Base-by-base conservation (phyloP, 2,329 filamentous ascomycete species). In the Knufia petricola region DNA sequence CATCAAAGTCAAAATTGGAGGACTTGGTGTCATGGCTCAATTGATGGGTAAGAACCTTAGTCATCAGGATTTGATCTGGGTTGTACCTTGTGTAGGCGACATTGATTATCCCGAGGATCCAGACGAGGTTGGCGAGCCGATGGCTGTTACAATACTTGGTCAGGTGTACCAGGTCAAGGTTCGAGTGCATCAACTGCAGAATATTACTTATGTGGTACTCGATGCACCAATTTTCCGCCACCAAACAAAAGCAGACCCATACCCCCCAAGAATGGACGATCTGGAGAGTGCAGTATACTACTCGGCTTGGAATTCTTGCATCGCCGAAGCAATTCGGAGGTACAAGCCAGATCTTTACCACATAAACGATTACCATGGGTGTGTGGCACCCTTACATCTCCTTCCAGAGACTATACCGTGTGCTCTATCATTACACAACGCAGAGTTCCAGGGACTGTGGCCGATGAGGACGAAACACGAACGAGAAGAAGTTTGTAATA, bases 1-100 rank as follows among this genome's bases (percentile, higher is more conserved):
- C 24, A 74, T 79, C 64, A 79, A 78, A 63, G 74, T 79, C 64
- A 79, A 79, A 65, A 79, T 79, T 44, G 76, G 76, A 51, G 77
- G 77, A 53, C 66, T 79, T 2, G 76, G 77, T 60, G 76, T 78
- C 50, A 79, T 79, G 77, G 75, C 76, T n/a, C 72, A 76, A 53
- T 65, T 79, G 3, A 79, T 78, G 76, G 74, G 73, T 38, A 76
- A 76, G 57, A 73, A 74, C 36, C 67, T 79, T 8, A 63, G 69
- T 3, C 75, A 78, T 50, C 71, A 77, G 53, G 71, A 78, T 55
- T 65, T 79, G 0, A 70, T 79, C 54, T 79, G 70, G 70, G 69
- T 73, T 3, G 63, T 73, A 9, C 70, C 70, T 7, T 68, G 68
- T 50, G 74, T 78, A 38, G 74, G 75, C 36, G 76, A 73, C 39